Conservation (phyloP, 106 monocot species). For the Cymbidium sinense region DNA sequence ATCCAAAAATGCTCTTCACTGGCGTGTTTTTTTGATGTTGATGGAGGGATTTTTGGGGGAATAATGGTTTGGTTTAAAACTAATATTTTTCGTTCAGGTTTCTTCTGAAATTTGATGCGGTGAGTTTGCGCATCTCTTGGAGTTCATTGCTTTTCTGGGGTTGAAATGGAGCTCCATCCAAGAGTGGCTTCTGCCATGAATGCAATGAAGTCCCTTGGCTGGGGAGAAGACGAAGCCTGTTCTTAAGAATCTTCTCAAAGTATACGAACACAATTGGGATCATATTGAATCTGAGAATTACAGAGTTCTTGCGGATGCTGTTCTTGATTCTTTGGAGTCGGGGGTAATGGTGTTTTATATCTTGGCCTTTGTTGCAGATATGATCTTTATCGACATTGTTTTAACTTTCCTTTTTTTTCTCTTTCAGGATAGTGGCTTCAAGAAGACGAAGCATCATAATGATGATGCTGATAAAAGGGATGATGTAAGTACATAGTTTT, state of each 20-base stretch:
- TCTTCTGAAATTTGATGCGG: not conserved
- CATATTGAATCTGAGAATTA: constrained; percentile 62
- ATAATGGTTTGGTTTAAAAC: not conserved
- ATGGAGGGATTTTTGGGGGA: not conserved
- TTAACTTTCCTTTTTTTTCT: not conserved
- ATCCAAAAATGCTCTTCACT: no score
- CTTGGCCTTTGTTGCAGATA: not conserved
- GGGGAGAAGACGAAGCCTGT: constrained; percentile 25
- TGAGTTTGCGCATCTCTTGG: not conserved
- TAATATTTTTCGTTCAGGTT: not conserved
- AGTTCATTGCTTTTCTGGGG: not conserved
- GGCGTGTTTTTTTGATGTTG: no score
- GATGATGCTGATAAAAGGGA: not conserved
- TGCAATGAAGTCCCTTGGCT: constrained; percentile 45
- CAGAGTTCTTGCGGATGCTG: constrained; percentile 42
- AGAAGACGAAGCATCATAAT: not conserved
- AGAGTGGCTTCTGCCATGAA: constrained; percentile 27
- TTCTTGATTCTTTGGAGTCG: constrained; percentile 37
- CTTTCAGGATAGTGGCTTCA: not conserved
- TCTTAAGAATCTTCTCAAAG: constrained; percentile 37
- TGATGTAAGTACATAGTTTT: not conserved
- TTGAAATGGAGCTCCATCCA: constrained; percentile 8
- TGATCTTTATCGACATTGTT: not conserved
- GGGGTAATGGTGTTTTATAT: constrained; percentile 1
- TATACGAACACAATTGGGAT: constrained; percentile 51